These are phyloP conservation scores for Phytophthora pistaciae DNA, from an alignment of 352 stramenopile species.

Conservation along the genomic window DNA sequence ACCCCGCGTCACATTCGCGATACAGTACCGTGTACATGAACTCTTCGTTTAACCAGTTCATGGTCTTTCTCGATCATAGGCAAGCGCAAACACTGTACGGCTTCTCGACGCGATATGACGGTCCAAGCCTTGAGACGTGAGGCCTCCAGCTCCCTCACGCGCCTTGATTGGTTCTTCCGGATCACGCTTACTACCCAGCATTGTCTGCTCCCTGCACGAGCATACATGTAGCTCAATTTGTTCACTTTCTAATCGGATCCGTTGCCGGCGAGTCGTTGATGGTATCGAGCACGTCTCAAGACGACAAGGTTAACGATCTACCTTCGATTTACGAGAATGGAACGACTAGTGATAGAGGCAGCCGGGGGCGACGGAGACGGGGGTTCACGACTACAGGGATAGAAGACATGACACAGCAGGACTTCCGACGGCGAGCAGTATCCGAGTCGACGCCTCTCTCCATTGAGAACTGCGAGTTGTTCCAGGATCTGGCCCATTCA, in stretches of 20 bases:
- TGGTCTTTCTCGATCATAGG: too few relatives aligned
- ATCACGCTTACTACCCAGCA: neutral
- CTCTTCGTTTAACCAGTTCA: too few relatives aligned
- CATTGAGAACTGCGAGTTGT: too few relatives aligned
- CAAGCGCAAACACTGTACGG: neutral
- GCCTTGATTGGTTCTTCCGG: neutral
- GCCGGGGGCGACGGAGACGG: neutral
- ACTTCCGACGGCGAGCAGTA: neutral
- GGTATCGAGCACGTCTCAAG: neutral
- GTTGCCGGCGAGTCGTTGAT: neutral
- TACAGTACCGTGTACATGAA: too few relatives aligned
- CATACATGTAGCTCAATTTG: neutral
- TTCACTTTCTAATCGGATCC: neutral
- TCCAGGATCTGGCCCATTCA: too few relatives aligned
- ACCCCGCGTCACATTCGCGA: too few relatives aligned
- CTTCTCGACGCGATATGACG: neutral
- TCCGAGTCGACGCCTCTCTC: too few relatives aligned
- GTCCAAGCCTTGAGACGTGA: neutral
- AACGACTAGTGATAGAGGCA: conserved; percentile 15
- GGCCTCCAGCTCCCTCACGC: neutral
- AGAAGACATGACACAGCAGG: neutral
- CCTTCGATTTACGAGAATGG: neutral
- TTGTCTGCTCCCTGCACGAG: neutral
- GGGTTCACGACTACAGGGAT: neutral
- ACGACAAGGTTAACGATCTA: neutral